Percentiles rank a stretch among this genome's conserved stretches.
phyloP scores from a whole-genome alignment of 352 stramenopile species.

The Peronospora belbahrii region DNA sequence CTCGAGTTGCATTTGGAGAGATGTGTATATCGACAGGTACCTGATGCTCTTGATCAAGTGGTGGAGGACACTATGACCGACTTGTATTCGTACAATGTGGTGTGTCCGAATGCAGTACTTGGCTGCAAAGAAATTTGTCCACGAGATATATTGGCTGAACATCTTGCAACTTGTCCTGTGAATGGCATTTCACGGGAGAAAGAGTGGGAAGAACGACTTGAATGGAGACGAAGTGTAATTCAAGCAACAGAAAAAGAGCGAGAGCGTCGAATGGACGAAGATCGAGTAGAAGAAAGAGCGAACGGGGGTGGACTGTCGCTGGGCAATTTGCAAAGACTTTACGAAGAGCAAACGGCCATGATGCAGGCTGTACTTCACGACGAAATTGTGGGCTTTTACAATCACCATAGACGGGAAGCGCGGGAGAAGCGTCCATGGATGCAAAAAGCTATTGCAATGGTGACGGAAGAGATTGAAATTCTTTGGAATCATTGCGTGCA shows the following conservation, averaged over 20 bases:
- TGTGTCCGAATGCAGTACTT: slow-evolving; percentile 76
- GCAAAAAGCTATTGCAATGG: slow-evolving; percentile 39
- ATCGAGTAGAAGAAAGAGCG: slow-evolving; percentile 22
- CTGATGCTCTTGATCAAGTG: slow-evolving; percentile 60
- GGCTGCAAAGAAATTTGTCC: slow-evolving; percentile 76
- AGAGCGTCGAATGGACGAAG: slow-evolving; percentile 56
- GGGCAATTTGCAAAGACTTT: slow-evolving; percentile 61
- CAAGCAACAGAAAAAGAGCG: slow-evolving; percentile 69
- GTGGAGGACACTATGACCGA: slow-evolving; percentile 50
- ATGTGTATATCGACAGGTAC: slow-evolving; percentile 71
- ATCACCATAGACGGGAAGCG: slow-evolving; percentile 37
- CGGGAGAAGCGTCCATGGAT: slow-evolving; percentile 32
- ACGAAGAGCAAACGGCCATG: slow-evolving; percentile 71
- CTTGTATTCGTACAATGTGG: slow-evolving; percentile 76
- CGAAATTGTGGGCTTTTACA: slow-evolving; percentile 60
- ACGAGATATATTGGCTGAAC: slow-evolving; percentile 54
- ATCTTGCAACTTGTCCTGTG: slow-evolving; percentile 58
- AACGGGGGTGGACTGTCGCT: slow-evolving; percentile 38
- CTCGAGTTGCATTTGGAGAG: slow-evolving; percentile 56
- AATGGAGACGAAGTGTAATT: slow-evolving; percentile 59
- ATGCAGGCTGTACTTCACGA: slow-evolving; percentile 76
- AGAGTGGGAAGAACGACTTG: slow-evolving; percentile 67
- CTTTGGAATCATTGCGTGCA: slow-evolving; percentile 40
- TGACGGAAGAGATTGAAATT: slow-evolving; percentile 35
- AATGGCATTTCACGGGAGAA: slow-evolving; percentile 67